Percentiles rank a stretch among this genome's conserved stretches.
phyloP scores from a whole-genome alignment of 805 yeast genomes.

The Isabelozyma heimii region DNA sequence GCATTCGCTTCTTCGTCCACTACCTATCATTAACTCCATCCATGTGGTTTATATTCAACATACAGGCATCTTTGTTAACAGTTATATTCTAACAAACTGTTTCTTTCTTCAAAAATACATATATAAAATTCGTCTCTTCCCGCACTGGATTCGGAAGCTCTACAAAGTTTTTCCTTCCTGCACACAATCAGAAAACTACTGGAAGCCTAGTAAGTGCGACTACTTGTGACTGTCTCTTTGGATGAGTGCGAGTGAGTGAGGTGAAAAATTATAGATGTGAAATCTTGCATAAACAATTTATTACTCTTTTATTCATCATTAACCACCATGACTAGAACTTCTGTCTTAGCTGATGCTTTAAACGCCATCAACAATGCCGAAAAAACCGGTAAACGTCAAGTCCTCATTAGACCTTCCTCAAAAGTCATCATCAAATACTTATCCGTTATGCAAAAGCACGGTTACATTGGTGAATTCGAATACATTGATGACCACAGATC shows the following conservation, averaged over 20 bases:
- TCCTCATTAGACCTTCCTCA: slow-evolving; percentile 95
- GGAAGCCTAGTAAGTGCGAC: neutral
- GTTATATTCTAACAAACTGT: neutral
- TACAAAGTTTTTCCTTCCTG: neutral
- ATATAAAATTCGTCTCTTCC: neutral
- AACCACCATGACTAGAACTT: slow-evolving; percentile 87
- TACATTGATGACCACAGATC: slow-evolving; percentile 99
- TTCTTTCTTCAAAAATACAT: neutral
- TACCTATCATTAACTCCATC: neutral
- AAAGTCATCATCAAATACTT: slow-evolving; percentile 97
- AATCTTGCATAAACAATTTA: slow-evolving; percentile 1
- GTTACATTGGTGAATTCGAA: slow-evolving; percentile 98
- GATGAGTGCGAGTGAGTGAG: neutral
- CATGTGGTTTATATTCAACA: neutral
- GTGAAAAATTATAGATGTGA: neutral
- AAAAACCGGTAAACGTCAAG: slow-evolving; percentile 99
- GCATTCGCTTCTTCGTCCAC: neutral
- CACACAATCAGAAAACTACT: neutral
- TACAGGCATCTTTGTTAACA: neutral
- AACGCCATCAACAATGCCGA: slow-evolving; percentile 99
- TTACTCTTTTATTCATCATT: neutral
- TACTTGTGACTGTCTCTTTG: neutral
- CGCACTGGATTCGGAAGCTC: neutral
- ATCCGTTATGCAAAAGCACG: slow-evolving; percentile 97
- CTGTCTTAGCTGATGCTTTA: slow-evolving; percentile 98